A percentile compares a stretch with the other conserved stretches of the same genome.
phyloP scores from a whole-genome alignment of 2,329 filamentous ascomycete genomes.

The Knufia petricola region DNA sequence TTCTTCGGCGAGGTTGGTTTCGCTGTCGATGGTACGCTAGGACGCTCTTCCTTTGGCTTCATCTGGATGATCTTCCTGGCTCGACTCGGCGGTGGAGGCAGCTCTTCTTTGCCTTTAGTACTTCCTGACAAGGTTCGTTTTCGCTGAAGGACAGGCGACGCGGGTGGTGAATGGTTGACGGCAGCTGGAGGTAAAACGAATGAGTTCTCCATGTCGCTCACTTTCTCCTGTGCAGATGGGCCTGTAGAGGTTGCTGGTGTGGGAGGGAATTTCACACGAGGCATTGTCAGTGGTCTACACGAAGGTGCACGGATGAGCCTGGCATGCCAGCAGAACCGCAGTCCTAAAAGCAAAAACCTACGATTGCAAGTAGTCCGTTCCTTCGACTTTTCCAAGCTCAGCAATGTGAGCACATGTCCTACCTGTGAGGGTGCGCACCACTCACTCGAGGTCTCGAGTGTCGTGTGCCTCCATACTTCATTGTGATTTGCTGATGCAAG shows the following conservation, averaged over 20 bases:
- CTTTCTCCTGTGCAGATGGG: slow-evolving; percentile 57
- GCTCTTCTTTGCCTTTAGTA: slow-evolving; percentile 25
- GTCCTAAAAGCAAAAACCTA: no score
- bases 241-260: slow-evolving; percentile 75
- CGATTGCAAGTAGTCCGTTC: not conserved
- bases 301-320: not conserved
- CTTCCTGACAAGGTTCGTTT: slow-evolving; percentile 21
- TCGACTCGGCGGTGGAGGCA: slow-evolving; percentile 85
- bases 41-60: slow-evolving; percentile 53
- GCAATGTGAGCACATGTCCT: slow-evolving; percentile 4
- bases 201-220: slow-evolving; percentile 46
- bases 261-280: slow-evolving; percentile 56
- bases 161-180: slow-evolving; percentile 32
- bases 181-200: slow-evolving; percentile 73
- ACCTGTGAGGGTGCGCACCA: not conserved
- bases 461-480: slow-evolving; percentile 6
- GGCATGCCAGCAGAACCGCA: not conserved
- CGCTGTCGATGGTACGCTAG: slow-evolving; percentile 12
- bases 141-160: slow-evolving; percentile 13
- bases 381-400: not conserved
- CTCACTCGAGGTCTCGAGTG: not conserved
- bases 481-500: slow-evolving; percentile 4
- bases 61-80: slow-evolving; percentile 97
- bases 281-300: slow-evolving; percentile 42
- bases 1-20: slow-evolving; percentile 47